These are phyloP conservation scores for Coniochaeta sp. DNA, from an alignment of 2,329 filamentous ascomycete genomes.

Conservation along the genomic window DNA sequence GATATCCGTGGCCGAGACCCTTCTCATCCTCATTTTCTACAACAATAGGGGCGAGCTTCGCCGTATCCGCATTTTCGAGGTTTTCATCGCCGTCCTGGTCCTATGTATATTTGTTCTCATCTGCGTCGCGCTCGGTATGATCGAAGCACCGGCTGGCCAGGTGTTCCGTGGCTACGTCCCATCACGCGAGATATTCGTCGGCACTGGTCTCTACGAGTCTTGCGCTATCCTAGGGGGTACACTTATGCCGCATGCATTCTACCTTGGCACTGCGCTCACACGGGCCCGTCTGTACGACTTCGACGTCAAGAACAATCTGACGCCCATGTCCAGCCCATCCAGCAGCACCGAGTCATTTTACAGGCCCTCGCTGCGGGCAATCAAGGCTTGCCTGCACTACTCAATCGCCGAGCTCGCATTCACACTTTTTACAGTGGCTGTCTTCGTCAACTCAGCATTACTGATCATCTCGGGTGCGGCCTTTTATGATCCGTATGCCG, in stretches of 20 bases:
- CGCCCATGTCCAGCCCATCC: conserved; percentile 23
- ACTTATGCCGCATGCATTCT: conserved; percentile 60
- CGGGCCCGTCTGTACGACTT: conserved; percentile 58
- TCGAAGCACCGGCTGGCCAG: conserved; percentile 43
- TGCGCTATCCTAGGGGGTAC: conserved; percentile 69
- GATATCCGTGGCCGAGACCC: conserved; percentile 59
- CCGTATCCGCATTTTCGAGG: conserved; percentile 50
- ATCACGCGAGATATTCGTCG: conserved; percentile 47
- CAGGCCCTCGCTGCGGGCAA: conserved; percentile 60
- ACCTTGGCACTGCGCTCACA: conserved; percentile 58
- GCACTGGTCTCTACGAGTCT: conserved; percentile 51
- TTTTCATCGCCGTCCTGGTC: conserved; percentile 52
- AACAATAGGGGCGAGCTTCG: conserved; percentile 48
- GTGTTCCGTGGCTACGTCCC: conserved; percentile 58
- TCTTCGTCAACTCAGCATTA: conserved; percentile 75
- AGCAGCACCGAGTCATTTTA: conserved; percentile 42
- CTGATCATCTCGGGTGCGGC: conserved; percentile 72
- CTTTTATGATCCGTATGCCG: conserved; percentile 39
- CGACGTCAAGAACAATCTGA: conserved; percentile 38
- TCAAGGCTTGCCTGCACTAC: conserved; percentile 64
- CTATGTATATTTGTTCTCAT: conserved; percentile 59
- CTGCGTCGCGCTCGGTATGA: conserved; percentile 55
- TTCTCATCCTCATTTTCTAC: conserved; percentile 58
- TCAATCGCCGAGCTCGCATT: conserved; percentile 63
- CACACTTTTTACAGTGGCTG: conserved; percentile 69